These are phyloP conservation scores for Physcomitrellopsis africana DNA, from an alignment of 225 moss, liverwort and hornwort species.

Conservation along the genomic window DNA sequence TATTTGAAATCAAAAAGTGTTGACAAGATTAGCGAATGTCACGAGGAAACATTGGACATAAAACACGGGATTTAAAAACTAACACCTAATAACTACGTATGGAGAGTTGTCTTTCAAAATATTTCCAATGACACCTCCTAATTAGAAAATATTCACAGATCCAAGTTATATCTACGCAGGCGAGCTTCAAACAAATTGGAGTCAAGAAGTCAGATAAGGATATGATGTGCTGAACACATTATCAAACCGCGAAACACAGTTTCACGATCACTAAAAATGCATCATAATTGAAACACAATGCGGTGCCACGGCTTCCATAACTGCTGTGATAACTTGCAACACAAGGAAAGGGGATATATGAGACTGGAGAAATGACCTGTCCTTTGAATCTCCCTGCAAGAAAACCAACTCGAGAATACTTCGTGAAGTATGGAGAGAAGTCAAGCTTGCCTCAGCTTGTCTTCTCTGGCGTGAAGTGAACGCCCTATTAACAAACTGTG, in stretches of 20 bases:
- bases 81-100: too few species aligned
- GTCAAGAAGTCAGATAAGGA: constrained; percentile 1
- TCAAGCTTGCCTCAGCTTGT: constrained; percentile 40
- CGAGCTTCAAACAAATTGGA: neutral
- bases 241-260: neutral
- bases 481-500: neutral
- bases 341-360: neutral
- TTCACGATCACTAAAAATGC: constrained; percentile 11
- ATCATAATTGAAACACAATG: constrained; percentile 13
- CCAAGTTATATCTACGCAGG: neutral
- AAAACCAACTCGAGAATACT: constrained; percentile 3
- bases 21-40: neutral
- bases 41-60: constrained; percentile 5
- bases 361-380: constrained; percentile 28
- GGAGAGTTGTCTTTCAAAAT: neutral
- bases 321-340: constrained; percentile 16
- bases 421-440: constrained; percentile 34
- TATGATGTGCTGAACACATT: neutral
- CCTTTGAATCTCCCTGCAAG: constrained; percentile 14
- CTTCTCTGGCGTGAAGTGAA: constrained; percentile 26
- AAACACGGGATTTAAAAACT: neutral
- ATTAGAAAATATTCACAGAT: too few species aligned
- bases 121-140: neutral
- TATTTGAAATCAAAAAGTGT: neutral
- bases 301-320: constrained; percentile 1